phyloP scores from a whole-genome alignment of 2,329 filamentous ascomycete genomes.

The Apiospora rasikravindrae region DNA sequence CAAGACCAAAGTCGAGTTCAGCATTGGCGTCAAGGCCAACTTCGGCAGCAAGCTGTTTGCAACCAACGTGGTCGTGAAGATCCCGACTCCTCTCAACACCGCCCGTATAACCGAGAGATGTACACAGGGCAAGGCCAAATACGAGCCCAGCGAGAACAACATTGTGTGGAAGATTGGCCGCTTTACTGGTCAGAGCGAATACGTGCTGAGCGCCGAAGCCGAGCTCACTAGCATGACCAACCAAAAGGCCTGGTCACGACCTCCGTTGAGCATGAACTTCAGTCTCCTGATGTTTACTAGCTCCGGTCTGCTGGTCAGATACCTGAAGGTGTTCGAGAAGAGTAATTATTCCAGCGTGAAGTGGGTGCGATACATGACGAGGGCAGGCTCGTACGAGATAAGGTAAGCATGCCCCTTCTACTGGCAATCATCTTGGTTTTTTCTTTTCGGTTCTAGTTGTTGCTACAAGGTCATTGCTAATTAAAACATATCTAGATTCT shows the following conservation, averaged over 20 bases:
- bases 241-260: conserved; percentile 94
- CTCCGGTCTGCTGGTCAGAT: conserved; percentile 87
- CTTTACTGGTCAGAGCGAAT: conserved; percentile 98
- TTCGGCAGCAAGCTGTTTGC: conserved; percentile 96
- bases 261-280: conserved; percentile 90
- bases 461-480: not conserved
- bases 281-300: conserved; percentile 98
- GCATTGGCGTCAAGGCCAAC: conserved; percentile 95
- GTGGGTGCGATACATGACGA: conserved; percentile 99
- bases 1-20: conserved; percentile 98
- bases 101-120: conserved; percentile 91
- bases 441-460: no score
- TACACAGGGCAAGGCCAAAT: conserved; percentile 96
- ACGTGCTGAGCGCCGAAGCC: conserved; percentile 91
- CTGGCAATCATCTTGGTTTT: no score
- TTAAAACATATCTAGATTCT: not conserved
- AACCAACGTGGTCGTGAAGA: conserved; percentile 92
- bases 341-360: conserved; percentile 98
- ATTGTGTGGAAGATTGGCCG: conserved; percentile 99
- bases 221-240: conserved; percentile 96
- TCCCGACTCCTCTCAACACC: conserved; percentile 95
- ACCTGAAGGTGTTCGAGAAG: conserved; percentile 99
- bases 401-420: conserved; percentile 55
- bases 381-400: conserved; percentile 97
- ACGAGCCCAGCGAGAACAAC: conserved; percentile 96